Base-by-base conservation (phyloP, 345 rosid species). In the Aurinia saxatilis region DNA sequence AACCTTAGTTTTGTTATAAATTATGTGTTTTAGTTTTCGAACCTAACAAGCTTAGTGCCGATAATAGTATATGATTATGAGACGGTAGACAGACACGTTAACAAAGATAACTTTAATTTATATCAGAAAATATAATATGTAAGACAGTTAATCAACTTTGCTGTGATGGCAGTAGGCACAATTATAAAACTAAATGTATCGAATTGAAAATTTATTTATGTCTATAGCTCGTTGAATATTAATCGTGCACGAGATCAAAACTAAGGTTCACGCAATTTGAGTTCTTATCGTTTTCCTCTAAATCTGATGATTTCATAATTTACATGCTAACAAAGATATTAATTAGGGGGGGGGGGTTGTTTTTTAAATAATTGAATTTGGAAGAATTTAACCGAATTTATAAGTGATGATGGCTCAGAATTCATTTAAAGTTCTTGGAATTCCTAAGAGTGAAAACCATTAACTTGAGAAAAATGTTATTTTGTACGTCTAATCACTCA, bases 1-100 rank as follows among this genome's bases (percentile, higher is more conserved):
- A 47, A 2, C 33, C 9, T 59, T 14, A 13, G 2, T 38, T 12
- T 67, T 7, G 16, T 31, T 38, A 30, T 49, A 14, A 2, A 6
- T 10, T 31, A 51, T 21, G 53, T 68, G 53, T 68, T 42, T n/a
- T 68, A n/a, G 45, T 51, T 51, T 33, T 51, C 38, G 15, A 39
- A 52, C 73, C 49, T 69, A 52, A 44, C 73, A 34, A 45, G 45
- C 8, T 65, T 33, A 45, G 56, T 45, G 61, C 47, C 6, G 25
- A 42, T 60, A 5, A 37, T 57, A 10, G 6, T 45, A 25, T 17
- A 10, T 25, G 18, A 45, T 16, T 25, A 16, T 13, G 31, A 12
- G 31, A 52, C 19, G 42, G 25, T 36, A 35, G 62, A 44, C 73
- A 68, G 62, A 44, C 73, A 68, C 67, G 61, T 67, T 38, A 55